These are phyloP conservation scores for Echites panduratus DNA, from an alignment of 257 asterid genomes.

Conservation along the genomic window DNA sequence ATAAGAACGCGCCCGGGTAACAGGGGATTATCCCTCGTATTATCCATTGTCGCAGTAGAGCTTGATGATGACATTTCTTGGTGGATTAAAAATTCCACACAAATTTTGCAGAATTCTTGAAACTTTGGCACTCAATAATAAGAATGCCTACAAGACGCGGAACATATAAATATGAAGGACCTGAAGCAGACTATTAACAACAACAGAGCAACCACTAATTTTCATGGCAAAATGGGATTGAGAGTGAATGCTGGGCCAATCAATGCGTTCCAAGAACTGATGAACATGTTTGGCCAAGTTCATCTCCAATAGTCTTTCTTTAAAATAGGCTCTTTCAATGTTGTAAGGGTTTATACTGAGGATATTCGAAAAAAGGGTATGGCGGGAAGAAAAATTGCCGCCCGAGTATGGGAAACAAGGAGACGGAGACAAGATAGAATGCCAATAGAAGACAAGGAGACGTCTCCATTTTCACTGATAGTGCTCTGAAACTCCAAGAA, in stretches of 20 bases:
- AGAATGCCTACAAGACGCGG: neutral
- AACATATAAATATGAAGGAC: slow-evolving; percentile 11
- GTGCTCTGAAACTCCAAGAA: neutral
- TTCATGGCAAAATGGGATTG: neutral
- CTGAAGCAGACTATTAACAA: neutral
- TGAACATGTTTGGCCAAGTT: neutral
- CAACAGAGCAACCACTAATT: neutral
- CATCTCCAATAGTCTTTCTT: neutral
- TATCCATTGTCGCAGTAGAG: slow-evolving; percentile 11
- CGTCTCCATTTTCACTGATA: neutral
- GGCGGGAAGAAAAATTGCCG: slow-evolving; percentile 7
- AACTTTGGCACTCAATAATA: neutral
- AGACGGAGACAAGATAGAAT: neutral
- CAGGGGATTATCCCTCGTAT: slow-evolving; percentile 24
- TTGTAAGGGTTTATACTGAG: slow-evolving; percentile 1
- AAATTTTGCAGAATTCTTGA: neutral
- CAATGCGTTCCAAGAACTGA: neutral
- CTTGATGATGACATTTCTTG: slow-evolving; percentile 28
- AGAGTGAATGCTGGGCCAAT: slow-evolving; percentile 5
- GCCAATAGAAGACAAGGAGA: neutral
- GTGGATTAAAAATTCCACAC: neutral
- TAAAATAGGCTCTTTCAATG: neutral
- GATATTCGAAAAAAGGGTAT: neutral
- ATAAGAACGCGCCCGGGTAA: slow-evolving; percentile 43
- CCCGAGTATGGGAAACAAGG: neutral